Evolutionary conservation across 805 yeast genomes (phyloP).

Genomic region (Sugiyamaella qingdaonensis): DNA sequence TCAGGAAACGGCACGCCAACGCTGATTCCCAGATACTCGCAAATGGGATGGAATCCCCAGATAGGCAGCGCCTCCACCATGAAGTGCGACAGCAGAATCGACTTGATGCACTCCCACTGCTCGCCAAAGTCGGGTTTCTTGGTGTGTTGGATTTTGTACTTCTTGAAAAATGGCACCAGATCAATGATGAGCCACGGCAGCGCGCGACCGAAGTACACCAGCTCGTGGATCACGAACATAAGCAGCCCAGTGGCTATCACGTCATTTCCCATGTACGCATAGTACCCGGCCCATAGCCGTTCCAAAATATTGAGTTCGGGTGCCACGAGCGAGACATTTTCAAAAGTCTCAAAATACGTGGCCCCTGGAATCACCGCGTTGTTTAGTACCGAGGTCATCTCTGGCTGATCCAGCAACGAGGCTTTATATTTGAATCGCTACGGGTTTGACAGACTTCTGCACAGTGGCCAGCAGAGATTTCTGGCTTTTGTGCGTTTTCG

Average conservation of each 20-base stretch:
- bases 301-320: constrained; percentile 46
- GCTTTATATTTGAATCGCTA: no score
- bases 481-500: no score
- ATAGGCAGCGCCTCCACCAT: constrained; percentile 93
- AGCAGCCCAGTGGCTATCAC: constrained; percentile 86
- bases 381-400: constrained; percentile 10
- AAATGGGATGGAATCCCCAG: constrained; percentile 94
- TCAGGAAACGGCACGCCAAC: constrained; percentile 84
- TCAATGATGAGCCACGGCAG: constrained; percentile 91
- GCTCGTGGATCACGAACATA: constrained; percentile 78
- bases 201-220: constrained; percentile 87
- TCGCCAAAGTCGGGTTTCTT: constrained; percentile 76
- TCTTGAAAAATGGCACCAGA: constrained; percentile 75
- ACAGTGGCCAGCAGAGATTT: no score
- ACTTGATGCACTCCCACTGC: constrained; percentile 88
- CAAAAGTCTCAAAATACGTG: constrained; percentile 3
- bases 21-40: constrained; percentile 73
- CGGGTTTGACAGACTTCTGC: no score
- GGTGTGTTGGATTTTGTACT: constrained; percentile 84
- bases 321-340: neutral
- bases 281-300: constrained; percentile 84
- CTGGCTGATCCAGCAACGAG: neutral
- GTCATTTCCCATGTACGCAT: constrained; percentile 80
- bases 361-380: constrained; percentile 11
- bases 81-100: constrained; percentile 81